Percentiles rank a stretch among this genome's conserved stretches.
Evolutionary conservation across 2,329 filamentous ascomycete genomes (phyloP).

Genomic region (Chaetomium sp.): DNA sequence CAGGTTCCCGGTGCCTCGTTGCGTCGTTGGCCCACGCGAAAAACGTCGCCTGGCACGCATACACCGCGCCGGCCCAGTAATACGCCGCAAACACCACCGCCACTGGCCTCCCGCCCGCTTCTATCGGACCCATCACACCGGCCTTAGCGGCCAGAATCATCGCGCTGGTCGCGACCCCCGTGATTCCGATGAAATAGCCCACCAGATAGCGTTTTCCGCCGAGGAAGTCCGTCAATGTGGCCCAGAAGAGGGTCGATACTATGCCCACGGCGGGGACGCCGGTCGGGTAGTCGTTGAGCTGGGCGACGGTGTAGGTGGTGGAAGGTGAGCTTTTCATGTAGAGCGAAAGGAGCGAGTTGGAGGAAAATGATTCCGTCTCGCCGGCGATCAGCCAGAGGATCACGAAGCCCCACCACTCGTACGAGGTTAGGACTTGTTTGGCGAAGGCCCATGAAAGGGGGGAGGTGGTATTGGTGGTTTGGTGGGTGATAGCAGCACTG

Average conservation of each 20-base stretch:
- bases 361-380: constrained; percentile 64
- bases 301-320: constrained; percentile 37
- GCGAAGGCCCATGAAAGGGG: constrained; percentile 36
- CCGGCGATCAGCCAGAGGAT: constrained; percentile 64
- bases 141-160: constrained; percentile 50
- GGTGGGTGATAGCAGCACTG: background rate
- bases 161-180: constrained; percentile 53
- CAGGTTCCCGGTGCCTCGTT: constrained; percentile 56
- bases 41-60: constrained; percentile 67
- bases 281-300: constrained; percentile 52
- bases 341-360: constrained; percentile 51
- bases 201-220: constrained; percentile 59
- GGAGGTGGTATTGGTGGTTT: constrained; percentile 6
- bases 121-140: constrained; percentile 22
- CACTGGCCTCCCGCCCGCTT: constrained; percentile 36
- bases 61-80: constrained; percentile 64
- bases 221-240: constrained; percentile 59
- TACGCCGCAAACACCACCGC: constrained; percentile 57
- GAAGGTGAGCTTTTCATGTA: constrained; percentile 44
- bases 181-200: constrained; percentile 60
- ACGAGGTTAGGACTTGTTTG: constrained; percentile 50
- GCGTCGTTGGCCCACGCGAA: constrained; percentile 72
- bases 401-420: constrained; percentile 62
- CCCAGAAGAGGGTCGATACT: constrained; percentile 60
- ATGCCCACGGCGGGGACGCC: constrained; percentile 53